Evolutionary conservation across 2,329 filamentous ascomycete species (phyloP).

Genomic region (Penicillium fuscoglaucum): DNA sequence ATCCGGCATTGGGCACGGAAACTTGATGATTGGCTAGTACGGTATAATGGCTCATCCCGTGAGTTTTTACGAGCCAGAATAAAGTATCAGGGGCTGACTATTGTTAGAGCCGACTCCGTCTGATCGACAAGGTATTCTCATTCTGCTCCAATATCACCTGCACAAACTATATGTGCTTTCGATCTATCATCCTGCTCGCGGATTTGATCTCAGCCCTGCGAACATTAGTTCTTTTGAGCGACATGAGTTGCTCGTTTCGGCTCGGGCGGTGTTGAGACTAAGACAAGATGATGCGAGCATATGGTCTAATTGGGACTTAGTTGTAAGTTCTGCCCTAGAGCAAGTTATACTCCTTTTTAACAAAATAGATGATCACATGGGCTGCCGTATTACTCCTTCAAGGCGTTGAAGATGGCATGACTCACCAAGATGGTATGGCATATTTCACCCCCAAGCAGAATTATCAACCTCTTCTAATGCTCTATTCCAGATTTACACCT

Average conservation of each 20-base stretch:
- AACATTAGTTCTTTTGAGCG: constrained; percentile 30
- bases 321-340: constrained; percentile 17
- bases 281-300: constrained; percentile 33
- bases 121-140: constrained; percentile 32
- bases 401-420: constrained; percentile 32
- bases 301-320: constrained; percentile 37
- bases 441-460: background rate
- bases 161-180: constrained; percentile 35
- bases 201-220: constrained; percentile 30
- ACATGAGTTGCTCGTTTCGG: constrained; percentile 33
- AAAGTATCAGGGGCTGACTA: background rate
- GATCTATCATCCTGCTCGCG: constrained; percentile 33
- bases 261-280: constrained; percentile 30
- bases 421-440: constrained; percentile 29
- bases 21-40: constrained; percentile 33
- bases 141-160: constrained; percentile 34
- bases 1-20: constrained; percentile 32
- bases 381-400: constrained; percentile 30
- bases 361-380: constrained; percentile 32
- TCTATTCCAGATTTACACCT: constrained; percentile 23
- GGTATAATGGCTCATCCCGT: constrained; percentile 32
- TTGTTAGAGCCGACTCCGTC: constrained; percentile 28
- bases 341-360: background rate
- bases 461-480: background rate
- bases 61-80: constrained; percentile 1